These are phyloP conservation scores for Ophiocordyceps australis DNA, from an alignment of 2,329 filamentous ascomycete genomes.

Conservation along the genomic window DNA sequence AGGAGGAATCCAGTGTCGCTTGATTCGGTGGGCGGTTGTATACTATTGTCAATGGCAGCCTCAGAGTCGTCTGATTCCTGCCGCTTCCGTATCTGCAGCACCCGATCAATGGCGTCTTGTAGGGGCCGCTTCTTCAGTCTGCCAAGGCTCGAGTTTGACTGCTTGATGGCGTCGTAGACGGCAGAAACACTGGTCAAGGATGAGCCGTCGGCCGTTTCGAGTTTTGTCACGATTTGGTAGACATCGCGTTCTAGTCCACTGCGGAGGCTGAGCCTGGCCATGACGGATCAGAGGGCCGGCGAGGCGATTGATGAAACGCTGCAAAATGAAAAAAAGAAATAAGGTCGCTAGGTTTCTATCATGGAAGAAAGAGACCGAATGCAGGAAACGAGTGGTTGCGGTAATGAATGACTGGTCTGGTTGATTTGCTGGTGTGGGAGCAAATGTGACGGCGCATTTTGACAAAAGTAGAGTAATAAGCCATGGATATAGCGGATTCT, in stretches of 20 bases:
- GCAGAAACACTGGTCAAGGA: constrained; percentile 29
- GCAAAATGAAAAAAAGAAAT: too few species aligned
- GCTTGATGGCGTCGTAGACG: constrained; percentile 66
- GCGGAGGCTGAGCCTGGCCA: constrained; percentile 7
- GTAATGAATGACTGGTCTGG: too few species aligned
- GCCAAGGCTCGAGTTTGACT: constrained; percentile 74
- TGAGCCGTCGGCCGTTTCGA: constrained; percentile 45
- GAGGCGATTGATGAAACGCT: too few species aligned
- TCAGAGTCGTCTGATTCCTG: constrained; percentile 38
- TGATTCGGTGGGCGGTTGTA: constrained; percentile 11
- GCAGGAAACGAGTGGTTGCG: too few species aligned
- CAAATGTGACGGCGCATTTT: too few species aligned
- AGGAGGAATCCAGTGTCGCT: constrained; percentile 19
- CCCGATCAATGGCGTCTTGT: constrained; percentile 72
- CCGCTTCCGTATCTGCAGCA: constrained; percentile 55
- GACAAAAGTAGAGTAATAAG: too few species aligned
- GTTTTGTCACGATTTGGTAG: constrained; percentile 62
- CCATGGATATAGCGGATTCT: too few species aligned
- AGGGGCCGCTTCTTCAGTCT: constrained; percentile 65
- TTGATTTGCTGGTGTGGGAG: too few species aligned
- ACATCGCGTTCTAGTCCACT: constrained; percentile 46
- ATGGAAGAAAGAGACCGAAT: too few species aligned
- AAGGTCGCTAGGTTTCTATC: too few species aligned
- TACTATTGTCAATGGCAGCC: constrained; percentile 26
- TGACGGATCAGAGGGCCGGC: too few species aligned